Evolutionary conservation across 1,284 basidiomycete genomes (phyloP).

Genomic region (Rhodotorula sp.): DNA sequence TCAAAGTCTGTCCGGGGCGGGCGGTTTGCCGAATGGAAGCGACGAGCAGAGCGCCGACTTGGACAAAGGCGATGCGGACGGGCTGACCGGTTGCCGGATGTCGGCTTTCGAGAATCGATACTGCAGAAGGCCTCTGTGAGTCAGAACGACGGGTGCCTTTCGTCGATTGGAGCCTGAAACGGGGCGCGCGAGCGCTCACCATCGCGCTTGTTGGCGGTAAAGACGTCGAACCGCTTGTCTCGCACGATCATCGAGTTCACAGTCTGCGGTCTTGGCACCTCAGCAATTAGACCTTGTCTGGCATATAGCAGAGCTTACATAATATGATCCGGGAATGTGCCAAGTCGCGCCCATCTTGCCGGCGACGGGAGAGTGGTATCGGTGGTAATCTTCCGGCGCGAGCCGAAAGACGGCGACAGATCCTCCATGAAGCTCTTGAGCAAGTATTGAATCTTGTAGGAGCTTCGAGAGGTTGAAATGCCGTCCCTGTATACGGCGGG

Average conservation of each 20-base stretch:
- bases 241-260: conserved; percentile 81
- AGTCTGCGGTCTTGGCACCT: conserved; percentile 47
- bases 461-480: conserved; percentile 67
- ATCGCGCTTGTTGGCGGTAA: conserved; percentile 62
- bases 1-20: conserved; percentile 48
- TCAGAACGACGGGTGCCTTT: background rate
- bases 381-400: conserved; percentile 92
- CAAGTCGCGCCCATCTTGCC: conserved; percentile 57
- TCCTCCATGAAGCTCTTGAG: conserved; percentile 57
- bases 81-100: background rate
- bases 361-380: conserved; percentile 66
- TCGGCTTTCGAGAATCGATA: conserved; percentile 13
- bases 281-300: conserved; percentile 15
- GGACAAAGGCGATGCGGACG: conserved; percentile 39
- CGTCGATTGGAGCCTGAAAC: background rate
- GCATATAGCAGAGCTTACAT: conserved; percentile 4
- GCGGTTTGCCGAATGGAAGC: conserved; percentile 53
- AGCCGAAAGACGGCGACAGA: conserved; percentile 79
- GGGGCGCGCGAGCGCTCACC: conserved; percentile 30
- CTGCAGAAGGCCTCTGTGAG: background rate
- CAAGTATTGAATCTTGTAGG: conserved; percentile 56
- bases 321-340: conserved; percentile 48
- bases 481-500: conserved; percentile 30
- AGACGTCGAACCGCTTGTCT: conserved; percentile 63
- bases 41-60: conserved; percentile 55